These are phyloP conservation scores for Wickerhamiella kurtzmanii DNA, from an alignment of 805 yeast genomes.

Conservation along the genomic window DNA sequence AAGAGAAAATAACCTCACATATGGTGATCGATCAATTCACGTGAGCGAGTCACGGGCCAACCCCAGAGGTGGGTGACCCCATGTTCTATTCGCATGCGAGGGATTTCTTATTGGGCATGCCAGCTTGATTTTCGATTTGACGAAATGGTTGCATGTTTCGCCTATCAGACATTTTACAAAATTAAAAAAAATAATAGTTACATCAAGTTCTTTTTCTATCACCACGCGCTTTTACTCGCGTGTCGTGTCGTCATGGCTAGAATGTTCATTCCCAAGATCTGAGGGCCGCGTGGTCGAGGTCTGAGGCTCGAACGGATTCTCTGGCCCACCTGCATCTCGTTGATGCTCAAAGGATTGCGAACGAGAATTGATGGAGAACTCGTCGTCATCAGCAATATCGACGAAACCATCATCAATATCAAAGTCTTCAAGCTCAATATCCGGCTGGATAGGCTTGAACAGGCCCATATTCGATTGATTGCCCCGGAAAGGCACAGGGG, in stretches of 20 bases:
- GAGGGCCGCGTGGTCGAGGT: too few relatives aligned
- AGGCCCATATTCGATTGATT: slow-evolving; percentile 3
- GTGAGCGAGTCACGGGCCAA: not conserved
- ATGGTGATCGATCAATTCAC: not conserved
- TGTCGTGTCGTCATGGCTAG: not conserved
- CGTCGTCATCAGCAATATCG: not conserved
- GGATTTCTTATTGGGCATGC: too few relatives aligned
- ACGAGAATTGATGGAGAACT: not conserved
- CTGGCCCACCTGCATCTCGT: not conserved
- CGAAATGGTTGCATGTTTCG: too few relatives aligned
- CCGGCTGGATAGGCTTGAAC: slow-evolving; percentile 9
- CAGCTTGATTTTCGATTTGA: too few relatives aligned
- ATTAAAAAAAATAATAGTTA: too few relatives aligned
- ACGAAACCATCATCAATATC: slow-evolving; percentile 1
- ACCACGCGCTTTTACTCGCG: not conserved
- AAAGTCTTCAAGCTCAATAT: slow-evolving; percentile 13
- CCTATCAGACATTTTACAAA: too few relatives aligned
- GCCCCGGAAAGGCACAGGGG: too few relatives aligned
- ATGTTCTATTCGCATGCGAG: not conserved
- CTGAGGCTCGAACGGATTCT: too few relatives aligned
- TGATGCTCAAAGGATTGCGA: not conserved
- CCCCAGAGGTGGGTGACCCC: not conserved
- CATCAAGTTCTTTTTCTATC: not conserved
- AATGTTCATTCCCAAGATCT: too few relatives aligned
- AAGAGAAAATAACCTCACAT: not conserved